Percentiles rank a stretch among this genome's conserved stretches.
Evolutionary conservation across 305 asterid species (phyloP).

Genomic region (Coffea humblotiana): DNA sequence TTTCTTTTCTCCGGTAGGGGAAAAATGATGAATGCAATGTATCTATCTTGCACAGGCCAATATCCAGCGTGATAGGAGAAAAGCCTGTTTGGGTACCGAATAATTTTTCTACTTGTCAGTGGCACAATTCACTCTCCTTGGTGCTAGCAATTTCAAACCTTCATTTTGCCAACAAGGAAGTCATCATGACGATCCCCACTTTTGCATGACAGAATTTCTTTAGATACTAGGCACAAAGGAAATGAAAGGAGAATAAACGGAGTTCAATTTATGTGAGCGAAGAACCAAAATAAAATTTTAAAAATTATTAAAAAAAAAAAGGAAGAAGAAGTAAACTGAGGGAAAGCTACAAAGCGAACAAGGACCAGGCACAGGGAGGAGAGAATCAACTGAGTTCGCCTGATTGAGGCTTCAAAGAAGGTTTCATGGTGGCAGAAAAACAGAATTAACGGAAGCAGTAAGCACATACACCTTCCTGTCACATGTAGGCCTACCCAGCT

Average conservation of each 20-base stretch:
- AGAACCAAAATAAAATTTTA: not conserved
- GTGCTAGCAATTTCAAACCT: not conserved
- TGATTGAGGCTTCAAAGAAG: not conserved
- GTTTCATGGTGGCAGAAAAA: no score
- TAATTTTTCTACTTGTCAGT: not conserved
- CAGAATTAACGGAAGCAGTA: not conserved
- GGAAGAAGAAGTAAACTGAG: not conserved
- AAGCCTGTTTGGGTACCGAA: not conserved
- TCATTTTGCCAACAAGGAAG: no score
- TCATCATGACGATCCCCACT: no score
- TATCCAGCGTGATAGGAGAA: not conserved
- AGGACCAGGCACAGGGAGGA: not conserved
- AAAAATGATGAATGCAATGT: no score
- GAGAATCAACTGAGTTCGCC: no score
- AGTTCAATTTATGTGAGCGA: not conserved
- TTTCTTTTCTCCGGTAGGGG: not conserved
- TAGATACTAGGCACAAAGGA: not conserved
- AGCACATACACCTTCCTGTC: not conserved
- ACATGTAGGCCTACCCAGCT: not conserved
- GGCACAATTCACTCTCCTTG: not conserved
- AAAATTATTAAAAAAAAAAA: no score
- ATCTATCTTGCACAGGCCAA: not conserved
- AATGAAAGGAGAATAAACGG: not conserved
- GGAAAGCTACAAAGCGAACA: not conserved
- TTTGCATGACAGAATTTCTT: not conserved